These are phyloP conservation scores for Mimosa bimucronata DNA, from an alignment of 306 rosid genomes.

Conservation along the genomic window DNA sequence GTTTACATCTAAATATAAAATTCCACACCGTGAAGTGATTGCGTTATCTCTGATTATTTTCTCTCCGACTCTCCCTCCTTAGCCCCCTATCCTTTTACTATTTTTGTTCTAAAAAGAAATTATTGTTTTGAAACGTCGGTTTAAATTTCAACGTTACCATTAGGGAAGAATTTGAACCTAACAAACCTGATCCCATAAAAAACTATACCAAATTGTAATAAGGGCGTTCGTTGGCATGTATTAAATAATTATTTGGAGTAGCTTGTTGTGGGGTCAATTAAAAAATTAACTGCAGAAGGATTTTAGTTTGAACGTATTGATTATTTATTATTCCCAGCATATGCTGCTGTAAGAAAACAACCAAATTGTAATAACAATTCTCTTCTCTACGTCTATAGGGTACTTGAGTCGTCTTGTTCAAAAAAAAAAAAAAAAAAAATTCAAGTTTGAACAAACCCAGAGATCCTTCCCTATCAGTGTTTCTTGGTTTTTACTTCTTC, in stretches of 20 bases:
- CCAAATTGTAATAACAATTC: background rate
- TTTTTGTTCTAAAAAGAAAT: background rate
- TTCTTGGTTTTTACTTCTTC: conserved; percentile 55
- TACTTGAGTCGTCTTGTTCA: background rate
- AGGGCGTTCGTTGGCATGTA: background rate
- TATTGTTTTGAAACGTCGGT: background rate
- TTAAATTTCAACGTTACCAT: background rate
- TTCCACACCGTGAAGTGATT: background rate
- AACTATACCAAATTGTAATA: background rate
- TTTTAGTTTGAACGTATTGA: background rate
- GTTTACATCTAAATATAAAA: background rate
- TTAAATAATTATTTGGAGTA: background rate
- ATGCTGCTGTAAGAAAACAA: background rate
- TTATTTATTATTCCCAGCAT: background rate
- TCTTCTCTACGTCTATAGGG: background rate
- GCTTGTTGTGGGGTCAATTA: background rate
- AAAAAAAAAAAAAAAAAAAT: too few relatives aligned
- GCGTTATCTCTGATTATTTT: background rate
- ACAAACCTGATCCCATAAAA: background rate
- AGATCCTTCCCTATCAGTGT: conserved; percentile 40
- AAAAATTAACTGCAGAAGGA: background rate
- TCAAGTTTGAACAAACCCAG: conserved; percentile 61
- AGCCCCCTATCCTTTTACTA: background rate
- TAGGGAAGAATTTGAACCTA: background rate
- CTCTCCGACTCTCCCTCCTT: background rate